phyloP scores from a whole-genome alignment of 345 rosid genomes.

The Euphorbia tirucalli region DNA sequence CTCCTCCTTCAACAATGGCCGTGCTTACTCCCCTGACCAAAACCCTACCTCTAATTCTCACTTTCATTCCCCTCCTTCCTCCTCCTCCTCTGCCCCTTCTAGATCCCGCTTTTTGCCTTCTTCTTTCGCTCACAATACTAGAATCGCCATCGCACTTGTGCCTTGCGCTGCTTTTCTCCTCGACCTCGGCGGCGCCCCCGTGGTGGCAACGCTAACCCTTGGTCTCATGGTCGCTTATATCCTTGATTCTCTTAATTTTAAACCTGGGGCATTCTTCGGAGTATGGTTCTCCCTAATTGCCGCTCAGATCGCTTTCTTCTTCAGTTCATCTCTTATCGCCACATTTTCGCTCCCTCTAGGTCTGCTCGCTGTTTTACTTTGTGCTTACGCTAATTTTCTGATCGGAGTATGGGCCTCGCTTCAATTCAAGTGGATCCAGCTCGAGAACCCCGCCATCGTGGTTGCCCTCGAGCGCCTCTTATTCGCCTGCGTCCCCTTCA shows the following conservation, averaged over 20 bases:
- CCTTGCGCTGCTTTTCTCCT: conserved; percentile 90
- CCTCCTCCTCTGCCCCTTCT: conserved; percentile 32
- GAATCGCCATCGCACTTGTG: conserved; percentile 72
- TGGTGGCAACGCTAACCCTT: conserved; percentile 63
- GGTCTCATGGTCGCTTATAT: conserved; percentile 93
- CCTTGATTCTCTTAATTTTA: conserved; percentile 79
- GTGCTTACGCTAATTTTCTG: conserved; percentile 70
- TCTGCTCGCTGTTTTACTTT: conserved; percentile 66
- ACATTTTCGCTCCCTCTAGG: conserved; percentile 64
- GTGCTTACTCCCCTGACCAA: conserved; percentile 46
- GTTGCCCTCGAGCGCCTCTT: conserved; percentile 85
- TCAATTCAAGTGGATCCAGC: conserved; percentile 96
- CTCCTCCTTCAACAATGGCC: conserved; percentile 36
- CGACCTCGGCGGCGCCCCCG: conserved; percentile 95
- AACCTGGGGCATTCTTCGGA: conserved; percentile 76
- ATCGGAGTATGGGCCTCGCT: conserved; percentile 94
- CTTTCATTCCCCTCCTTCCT: conserved; percentile 30
- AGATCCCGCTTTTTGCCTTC: conserved; percentile 73
- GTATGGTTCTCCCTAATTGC: conserved; percentile 85
- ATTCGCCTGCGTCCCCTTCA: conserved; percentile 79
- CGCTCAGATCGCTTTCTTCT: conserved; percentile 94
- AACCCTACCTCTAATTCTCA: conserved; percentile 37
- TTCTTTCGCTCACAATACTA: conserved; percentile 68
- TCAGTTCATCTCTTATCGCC: conserved; percentile 56
- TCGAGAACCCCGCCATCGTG: conserved; percentile 83